Base-by-base conservation (phyloP, 1,139 yeast genomes). In the Blastobotrys petasosporus region DNA sequence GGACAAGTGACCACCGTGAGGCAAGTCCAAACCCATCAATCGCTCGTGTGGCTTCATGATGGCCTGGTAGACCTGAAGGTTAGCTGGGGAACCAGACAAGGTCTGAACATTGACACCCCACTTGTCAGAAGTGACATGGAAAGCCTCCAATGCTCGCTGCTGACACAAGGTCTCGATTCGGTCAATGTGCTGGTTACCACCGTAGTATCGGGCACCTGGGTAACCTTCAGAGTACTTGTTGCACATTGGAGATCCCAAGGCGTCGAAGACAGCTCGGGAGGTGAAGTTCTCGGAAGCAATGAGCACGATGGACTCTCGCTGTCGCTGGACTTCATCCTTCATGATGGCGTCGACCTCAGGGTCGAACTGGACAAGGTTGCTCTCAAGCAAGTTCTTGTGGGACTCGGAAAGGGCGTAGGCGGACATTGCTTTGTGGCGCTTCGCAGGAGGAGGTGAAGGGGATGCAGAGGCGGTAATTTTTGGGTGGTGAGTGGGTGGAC, bases 51-150 rank as follows among this genome's bases (percentile, higher is more conserved):
- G 87, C 58, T 86, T 82, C 77, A 90, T 72, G 47, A 90, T 70
- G n/a, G 97, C 94, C 48, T 92, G 85, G 69, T 88, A 90, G 31
- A 94, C 92, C 61, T 90, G 87, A 67, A 90, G 75, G 68, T 90
- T 90, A 47, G 97, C 97, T 52, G 97, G 97, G 7, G 97, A 92
- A 50, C 97, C 97, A 33, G 94, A 83, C 62, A 90, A 75, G 23
- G 97, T 76, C 71, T 90, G 97, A 29, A 90, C 97, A 60, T 90
- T 90, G 57, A 87, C 97, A 37, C 97, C 97, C 97, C 97, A 90
- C 63, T 80, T 69, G 52, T 75, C 81, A 16, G 94, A 77, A 56
- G 82, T 77, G 58, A 90, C 75, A 50, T 73, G 73, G 66, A 87
- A 90, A 2, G 95, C 92, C 63, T 84, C 83, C 51, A 90, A 74